These are phyloP conservation scores for Metarhizium rileyi DNA, from an alignment of 2,329 filamentous ascomycete genomes.

Conservation along the genomic window DNA sequence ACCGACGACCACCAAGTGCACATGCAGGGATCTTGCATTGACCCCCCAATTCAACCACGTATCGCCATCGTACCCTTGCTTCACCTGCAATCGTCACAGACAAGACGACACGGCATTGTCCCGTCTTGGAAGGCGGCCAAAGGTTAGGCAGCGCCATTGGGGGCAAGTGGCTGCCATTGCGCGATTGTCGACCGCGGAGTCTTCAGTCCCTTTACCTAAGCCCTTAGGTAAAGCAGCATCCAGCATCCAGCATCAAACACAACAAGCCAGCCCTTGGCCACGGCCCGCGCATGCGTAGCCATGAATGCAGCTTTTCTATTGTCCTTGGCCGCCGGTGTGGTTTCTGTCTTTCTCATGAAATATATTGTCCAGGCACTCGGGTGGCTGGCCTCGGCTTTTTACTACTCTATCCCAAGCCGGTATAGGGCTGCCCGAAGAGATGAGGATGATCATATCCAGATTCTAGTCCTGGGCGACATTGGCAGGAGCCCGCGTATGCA, in stretches of 20 bases:
- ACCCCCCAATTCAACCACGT: background rate
- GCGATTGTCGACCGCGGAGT: background rate
- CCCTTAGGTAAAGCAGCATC: background rate
- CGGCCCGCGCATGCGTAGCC: background rate
- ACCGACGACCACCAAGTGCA: too few species aligned
- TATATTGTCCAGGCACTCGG: conserved; percentile 13
- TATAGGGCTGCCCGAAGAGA: conserved; percentile 24
- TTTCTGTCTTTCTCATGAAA: conserved; percentile 22
- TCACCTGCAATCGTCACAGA: background rate
- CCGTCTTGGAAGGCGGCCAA: background rate
- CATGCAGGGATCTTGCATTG: background rate
- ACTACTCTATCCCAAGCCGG: conserved; percentile 22
- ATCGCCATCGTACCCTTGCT: background rate
- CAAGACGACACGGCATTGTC: background rate
- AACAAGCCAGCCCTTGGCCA: background rate
- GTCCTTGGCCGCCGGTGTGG: conserved; percentile 23
- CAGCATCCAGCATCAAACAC: background rate
- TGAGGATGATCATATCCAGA: conserved; percentile 49
- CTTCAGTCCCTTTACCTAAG: background rate
- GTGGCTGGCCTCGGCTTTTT: conserved; percentile 16
- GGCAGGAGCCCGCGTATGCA: conserved; percentile 96
- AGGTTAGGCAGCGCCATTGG: background rate
- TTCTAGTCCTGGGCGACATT: conserved; percentile 90
- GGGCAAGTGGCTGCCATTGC: background rate
- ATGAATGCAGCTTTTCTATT: conserved; percentile 20